A percentile compares a stretch with the other conserved stretches of the same genome.
Conservation (phyloP, 1,284 basidiomycete genomes). For the Hypsizygus ulmarius region DNA sequence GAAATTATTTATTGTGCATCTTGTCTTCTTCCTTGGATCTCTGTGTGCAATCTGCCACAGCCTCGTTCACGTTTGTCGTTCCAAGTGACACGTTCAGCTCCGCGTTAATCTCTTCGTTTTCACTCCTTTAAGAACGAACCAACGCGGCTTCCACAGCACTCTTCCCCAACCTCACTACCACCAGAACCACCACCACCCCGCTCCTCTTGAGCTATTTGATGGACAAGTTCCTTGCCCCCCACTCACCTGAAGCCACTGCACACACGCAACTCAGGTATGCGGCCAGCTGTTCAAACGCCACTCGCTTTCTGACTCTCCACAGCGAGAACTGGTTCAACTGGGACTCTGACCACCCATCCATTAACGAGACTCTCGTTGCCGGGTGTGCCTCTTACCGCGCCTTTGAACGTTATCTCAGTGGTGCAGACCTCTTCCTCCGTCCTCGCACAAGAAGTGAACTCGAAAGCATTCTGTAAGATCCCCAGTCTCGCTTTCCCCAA, state of each 20-base stretch:
- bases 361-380: slow-evolving; percentile 70
- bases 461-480: slow-evolving; percentile 65
- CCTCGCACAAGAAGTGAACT: slow-evolving; percentile 64
- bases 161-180: slow-evolving; percentile 11
- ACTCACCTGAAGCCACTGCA: slow-evolving; percentile 70
- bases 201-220: slow-evolving; percentile 34
- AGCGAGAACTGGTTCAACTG: slow-evolving; percentile 68
- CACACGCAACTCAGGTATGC: slow-evolving; percentile 66
- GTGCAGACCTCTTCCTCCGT: slow-evolving; percentile 65
- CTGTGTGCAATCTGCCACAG: not conserved
- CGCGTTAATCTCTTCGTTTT: too few species aligned
- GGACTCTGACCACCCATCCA: slow-evolving; percentile 64
- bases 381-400: slow-evolving; percentile 65
- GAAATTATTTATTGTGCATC: too few species aligned
- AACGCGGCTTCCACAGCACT: slow-evolving; percentile 10
- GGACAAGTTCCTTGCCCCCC: slow-evolving; percentile 70
- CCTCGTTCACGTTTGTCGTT: not conserved
- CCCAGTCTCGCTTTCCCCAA: not conserved
- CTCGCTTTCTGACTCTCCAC: slow-evolving; percentile 13
- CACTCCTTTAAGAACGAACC: slow-evolving; percentile 4
- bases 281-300: slow-evolving; percentile 9
- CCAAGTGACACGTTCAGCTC: too few species aligned
- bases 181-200: slow-evolving; percentile 17
- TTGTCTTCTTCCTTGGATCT: too few species aligned
- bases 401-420: slow-evolving; percentile 56